A percentile compares a stretch with the other conserved stretches of the same genome.
Conservation (phyloP, 139 green algal genomes). For the Tetradesmus lagerheimii region DNA sequence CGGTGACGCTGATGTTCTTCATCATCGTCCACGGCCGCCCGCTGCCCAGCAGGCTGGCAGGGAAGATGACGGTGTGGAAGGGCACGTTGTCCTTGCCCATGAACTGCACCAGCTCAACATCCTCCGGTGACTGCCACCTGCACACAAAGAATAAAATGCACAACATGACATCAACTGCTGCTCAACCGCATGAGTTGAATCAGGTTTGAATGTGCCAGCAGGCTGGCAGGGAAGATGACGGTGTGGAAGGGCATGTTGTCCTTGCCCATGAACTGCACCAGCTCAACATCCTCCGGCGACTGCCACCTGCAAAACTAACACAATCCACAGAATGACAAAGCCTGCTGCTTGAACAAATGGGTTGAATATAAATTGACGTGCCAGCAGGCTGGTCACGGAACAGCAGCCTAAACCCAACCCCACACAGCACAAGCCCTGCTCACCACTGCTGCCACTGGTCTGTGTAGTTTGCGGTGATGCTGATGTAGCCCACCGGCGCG, state of each 20-base stretch:
- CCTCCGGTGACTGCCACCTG: constrained; percentile 54
- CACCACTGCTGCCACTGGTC: constrained; percentile 41
- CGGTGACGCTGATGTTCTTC: constrained; percentile 94
- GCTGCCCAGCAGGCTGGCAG: constrained; percentile 85
- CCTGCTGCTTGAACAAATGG: no score
- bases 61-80: constrained; percentile 99
- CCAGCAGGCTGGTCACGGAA: no score
- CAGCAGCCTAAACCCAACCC: no score
- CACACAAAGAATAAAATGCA: background rate
- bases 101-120: constrained; percentile 99
- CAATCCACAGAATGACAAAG: no score
- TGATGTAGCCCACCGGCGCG: constrained; percentile 69
- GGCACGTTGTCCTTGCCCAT: constrained; percentile 99
- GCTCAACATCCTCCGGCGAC: constrained; percentile 86
- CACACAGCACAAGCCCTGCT: background rate
- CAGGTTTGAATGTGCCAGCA: background rate
- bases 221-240: no score
- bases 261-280: constrained; percentile 97
- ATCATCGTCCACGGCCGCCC: constrained; percentile 95
- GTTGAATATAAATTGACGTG: background rate
- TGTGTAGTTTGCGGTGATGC: constrained; percentile 96
- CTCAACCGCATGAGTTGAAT: background rate
- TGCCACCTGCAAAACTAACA: background rate
- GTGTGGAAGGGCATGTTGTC: constrained; percentile 99
- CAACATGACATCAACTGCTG: no score